These are phyloP conservation scores for Oryza glumipatula DNA, from an alignment of 176 grass and related monocot species.

Conservation along the genomic window DNA sequence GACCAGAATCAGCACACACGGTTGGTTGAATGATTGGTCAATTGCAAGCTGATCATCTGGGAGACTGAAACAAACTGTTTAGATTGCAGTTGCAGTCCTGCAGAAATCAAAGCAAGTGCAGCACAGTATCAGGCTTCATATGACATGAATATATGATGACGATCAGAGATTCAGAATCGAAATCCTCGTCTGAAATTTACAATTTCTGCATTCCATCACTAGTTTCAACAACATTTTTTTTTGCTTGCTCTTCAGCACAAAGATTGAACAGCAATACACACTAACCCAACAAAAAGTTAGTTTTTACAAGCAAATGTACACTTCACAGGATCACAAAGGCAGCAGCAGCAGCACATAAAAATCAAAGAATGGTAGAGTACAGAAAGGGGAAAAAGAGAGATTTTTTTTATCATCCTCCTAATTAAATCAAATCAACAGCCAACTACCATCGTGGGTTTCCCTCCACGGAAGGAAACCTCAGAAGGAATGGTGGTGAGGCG, in stretches of 20 bases:
- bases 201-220: constrained; percentile 15
- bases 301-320: constrained; percentile 52
- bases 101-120: constrained; percentile 11
- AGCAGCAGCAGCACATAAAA: neutral
- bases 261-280: neutral
- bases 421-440: neutral
- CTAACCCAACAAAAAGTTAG: constrained; percentile 36
- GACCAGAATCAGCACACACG: neutral
- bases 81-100: neutral
- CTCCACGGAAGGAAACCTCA: constrained; percentile 1
- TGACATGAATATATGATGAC: neutral
- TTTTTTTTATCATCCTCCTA: neutral
- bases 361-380: constrained; percentile 54
- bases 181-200: neutral
- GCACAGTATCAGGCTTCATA: too few relatives aligned
- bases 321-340: constrained; percentile 1
- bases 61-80: neutral
- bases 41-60: neutral
- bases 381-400: neutral
- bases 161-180: neutral
- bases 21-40: neutral
- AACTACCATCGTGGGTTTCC: neutral
- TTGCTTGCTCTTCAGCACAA: constrained; percentile 29
- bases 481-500: constrained; percentile 47
- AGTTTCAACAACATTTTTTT: neutral